These are phyloP conservation scores for Backusella psychrophila DNA, from an alignment of 192 early-diverging fungal species.

Conservation along the genomic window DNA sequence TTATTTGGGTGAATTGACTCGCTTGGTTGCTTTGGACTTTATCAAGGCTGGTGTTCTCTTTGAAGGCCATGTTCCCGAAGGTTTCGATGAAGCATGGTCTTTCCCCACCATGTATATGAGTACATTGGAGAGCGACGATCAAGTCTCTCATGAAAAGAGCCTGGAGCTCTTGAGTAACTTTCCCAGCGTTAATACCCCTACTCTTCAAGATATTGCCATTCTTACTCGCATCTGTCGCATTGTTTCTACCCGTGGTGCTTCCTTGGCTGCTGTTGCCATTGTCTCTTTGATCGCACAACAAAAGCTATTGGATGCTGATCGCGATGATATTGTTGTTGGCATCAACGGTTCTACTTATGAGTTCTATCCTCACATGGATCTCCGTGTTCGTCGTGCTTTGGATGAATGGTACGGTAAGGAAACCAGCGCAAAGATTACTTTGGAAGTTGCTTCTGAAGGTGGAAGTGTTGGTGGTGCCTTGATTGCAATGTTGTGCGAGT, in stretches of 20 bases:
- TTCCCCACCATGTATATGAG: constrained; percentile 50
- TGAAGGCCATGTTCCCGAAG: constrained; percentile 55
- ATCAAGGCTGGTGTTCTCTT: constrained; percentile 78
- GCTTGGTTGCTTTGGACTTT: constrained; percentile 79
- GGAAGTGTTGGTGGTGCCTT: constrained; percentile 78
- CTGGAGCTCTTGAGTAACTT: constrained; percentile 56
- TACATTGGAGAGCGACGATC: constrained; percentile 31
- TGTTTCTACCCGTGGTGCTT: constrained; percentile 80
- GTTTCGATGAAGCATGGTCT: constrained; percentile 58
- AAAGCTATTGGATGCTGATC: constrained; percentile 18
- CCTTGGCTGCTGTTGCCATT: constrained; percentile 71
- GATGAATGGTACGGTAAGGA: constrained; percentile 73
- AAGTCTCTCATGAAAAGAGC: constrained; percentile 56
- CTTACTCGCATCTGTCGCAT: constrained; percentile 71
- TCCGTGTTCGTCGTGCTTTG: constrained; percentile 72
- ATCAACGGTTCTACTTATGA: constrained; percentile 92
- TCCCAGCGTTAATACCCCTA: constrained; percentile 54
- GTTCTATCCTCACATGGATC: constrained; percentile 83
- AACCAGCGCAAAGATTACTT: constrained; percentile 65
- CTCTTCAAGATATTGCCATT: constrained; percentile 65
- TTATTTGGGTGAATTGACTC: constrained; percentile 90
- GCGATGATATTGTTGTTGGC: constrained; percentile 67
- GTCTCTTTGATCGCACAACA: constrained; percentile 50
- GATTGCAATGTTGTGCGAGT: constrained; percentile 53
- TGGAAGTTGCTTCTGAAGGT: constrained; percentile 74